Base-by-base conservation (phyloP, 129 eudicot genomes). In the Oenanthe sinensis region DNA sequence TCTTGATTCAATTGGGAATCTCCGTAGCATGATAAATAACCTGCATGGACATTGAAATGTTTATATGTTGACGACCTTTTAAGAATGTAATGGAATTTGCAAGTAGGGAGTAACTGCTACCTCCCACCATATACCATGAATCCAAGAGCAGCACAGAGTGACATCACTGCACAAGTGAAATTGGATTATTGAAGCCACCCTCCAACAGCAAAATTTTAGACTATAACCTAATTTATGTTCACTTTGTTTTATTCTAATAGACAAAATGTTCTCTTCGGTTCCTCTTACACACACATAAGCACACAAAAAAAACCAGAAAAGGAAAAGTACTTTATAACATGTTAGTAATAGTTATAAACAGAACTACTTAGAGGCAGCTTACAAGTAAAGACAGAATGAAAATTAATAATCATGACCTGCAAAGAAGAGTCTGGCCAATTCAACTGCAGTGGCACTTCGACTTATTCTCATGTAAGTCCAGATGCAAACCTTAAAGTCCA, bases 121-220 rank as follows among this genome's bases (percentile, higher is more conserved):
- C 97, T 91, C 81, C 92, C 91, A 69, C 94, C 97, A 77, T 89
- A 91, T 65, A 91, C 80, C 86, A 91, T 76, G 80, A 91, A 91
- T 28, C 94, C 97, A n/a, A 91, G 72, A 54, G 94, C 94, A 76
- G 97, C 97, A 75, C 75, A 72, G 43, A 87, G 85, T 14, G 94
- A 91, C 79, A 87, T 77, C 73, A 85, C 97, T 91, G 88, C 88
- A 89, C 63, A 82, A 63, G 85, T 44, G 69, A 22, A 74, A 19
- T 33, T 33, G 33, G 30, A 26, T 17, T 14, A n/a, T 70, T 77
- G 11, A 33, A 36, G 20, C 20, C 43, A 79, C 40, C 22, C 10
- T 22, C 20, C 63, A 82, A 22, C 26, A 20, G 45, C 71, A 75
- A 70, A 79, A 71, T 65, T 55, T 65, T 5, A 30, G 15, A 62